phyloP scores from a whole-genome alignment of 495 filamentous ascomycete species.

The Hypoxylon trugodes region DNA sequence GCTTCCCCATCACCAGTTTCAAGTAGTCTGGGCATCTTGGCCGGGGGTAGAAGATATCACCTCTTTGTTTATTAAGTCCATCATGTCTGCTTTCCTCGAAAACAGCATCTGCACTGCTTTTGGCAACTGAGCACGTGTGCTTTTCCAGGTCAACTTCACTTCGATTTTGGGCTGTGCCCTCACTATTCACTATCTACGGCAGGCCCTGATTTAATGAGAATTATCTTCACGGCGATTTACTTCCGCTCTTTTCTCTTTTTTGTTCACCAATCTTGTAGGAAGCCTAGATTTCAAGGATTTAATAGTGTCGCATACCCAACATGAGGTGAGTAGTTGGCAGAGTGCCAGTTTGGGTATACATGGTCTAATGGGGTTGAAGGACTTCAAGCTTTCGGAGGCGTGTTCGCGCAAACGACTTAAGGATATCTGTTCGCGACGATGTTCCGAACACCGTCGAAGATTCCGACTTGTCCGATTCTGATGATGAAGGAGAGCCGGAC shows the following conservation, averaged over 20 bases:
- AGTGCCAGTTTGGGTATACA: background rate
- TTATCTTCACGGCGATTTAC: slow-evolving; percentile 19
- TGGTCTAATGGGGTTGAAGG: slow-evolving; percentile 11
- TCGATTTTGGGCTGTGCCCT: slow-evolving; percentile 36
- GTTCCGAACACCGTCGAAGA: slow-evolving; percentile 1
- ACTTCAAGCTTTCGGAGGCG: slow-evolving; percentile 23
- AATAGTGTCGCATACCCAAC: slow-evolving; percentile 26
- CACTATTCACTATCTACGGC: slow-evolving; percentile 32
- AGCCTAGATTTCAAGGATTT: slow-evolving; percentile 18
- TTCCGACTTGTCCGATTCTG: slow-evolving; percentile 18
- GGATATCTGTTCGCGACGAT: slow-evolving; percentile 29
- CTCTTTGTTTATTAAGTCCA: slow-evolving; percentile 6
- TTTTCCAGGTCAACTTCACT: slow-evolving; percentile 28
- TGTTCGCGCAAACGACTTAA: slow-evolving; percentile 24
- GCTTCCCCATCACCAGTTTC: slow-evolving; percentile 29
- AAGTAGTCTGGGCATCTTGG: slow-evolving; percentile 8
- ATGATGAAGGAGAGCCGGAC: slow-evolving; percentile 23
- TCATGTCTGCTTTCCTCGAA: slow-evolving; percentile 5
- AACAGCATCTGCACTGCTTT: slow-evolving; percentile 17
- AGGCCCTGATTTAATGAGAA: slow-evolving; percentile 27
- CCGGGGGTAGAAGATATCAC: background rate
- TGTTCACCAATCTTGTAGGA: slow-evolving; percentile 4
- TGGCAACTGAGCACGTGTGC: slow-evolving; percentile 28
- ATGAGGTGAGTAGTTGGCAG: slow-evolving; percentile 27
- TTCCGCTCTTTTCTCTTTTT: slow-evolving; percentile 17